These are phyloP conservation scores for Xylariales sp. DNA, from an alignment of 2,329 filamentous ascomycete genomes.

Conservation along the genomic window DNA sequence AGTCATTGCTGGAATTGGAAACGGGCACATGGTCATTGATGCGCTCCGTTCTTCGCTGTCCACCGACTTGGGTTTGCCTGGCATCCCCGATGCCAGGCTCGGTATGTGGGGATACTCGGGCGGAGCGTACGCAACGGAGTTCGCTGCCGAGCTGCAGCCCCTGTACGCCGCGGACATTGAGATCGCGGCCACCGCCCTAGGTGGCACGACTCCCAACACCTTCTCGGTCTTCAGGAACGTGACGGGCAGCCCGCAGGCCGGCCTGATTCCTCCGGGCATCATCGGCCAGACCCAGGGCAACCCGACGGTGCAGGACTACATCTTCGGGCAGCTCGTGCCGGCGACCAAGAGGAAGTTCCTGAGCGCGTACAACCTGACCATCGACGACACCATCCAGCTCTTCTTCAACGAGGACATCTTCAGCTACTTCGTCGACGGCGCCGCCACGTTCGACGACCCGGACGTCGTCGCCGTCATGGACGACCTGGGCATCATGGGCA, in stretches of 20 bases:
- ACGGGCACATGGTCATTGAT: conserved; percentile 8
- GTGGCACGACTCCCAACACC: conserved; percentile 40
- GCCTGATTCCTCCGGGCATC: conserved; percentile 26
- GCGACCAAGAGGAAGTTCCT: conserved; percentile 17
- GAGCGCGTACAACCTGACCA: conserved; percentile 12
- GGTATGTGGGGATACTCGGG: conserved; percentile 53
- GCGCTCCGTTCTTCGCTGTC: conserved; percentile 7
- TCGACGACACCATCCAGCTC: conserved; percentile 8
- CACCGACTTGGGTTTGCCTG: conserved; percentile 3
- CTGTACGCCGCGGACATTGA: conserved; percentile 49
- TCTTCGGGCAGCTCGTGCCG: conserved; percentile 15
- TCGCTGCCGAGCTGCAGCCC: conserved; percentile 46
- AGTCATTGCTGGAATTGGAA: conserved; percentile 8
- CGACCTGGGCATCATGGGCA: conserved; percentile 15
- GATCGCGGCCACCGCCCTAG: conserved; percentile 43
- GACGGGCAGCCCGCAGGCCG: conserved; percentile 24
- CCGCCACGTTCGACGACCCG: conserved; percentile 12
- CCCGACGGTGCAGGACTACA: conserved; percentile 20
- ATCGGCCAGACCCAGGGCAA: conserved; percentile 29
- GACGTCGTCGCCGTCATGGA: conserved; percentile 14
- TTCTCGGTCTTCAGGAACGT: conserved; percentile 27
- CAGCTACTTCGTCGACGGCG: conserved; percentile 22
- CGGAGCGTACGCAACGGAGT: conserved; percentile 45
- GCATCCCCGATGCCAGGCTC: conserved; percentile 20
- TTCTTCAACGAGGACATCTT: conserved; percentile 20